Evolutionary conservation across 2,329 filamentous ascomycete species (phyloP).

Genomic region (Aspergillus flavus): DNA sequence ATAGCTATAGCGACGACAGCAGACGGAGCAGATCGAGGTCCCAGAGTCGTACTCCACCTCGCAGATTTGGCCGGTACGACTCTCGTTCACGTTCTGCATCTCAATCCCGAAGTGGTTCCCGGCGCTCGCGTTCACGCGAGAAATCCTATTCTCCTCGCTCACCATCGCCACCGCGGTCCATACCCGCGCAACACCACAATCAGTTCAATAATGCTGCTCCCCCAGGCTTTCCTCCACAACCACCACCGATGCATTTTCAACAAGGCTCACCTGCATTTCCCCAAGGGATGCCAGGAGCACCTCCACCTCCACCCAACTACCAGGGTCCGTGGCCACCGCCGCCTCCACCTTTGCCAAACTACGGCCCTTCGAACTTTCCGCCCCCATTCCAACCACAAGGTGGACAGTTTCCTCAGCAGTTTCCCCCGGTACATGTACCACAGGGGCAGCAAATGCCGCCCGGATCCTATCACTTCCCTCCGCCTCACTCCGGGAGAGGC

Average conservation of each 20-base stretch:
- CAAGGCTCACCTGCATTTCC: constrained; percentile 9
- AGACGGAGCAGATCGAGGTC: constrained; percentile 32
- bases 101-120: constrained; percentile 33
- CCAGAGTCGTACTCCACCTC: constrained; percentile 33
- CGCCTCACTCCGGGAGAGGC: constrained; percentile 30
- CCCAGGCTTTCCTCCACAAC: constrained; percentile 20
- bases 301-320: constrained; percentile 37
- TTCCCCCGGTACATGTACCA: constrained; percentile 25
- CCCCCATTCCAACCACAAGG: constrained; percentile 28
- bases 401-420: constrained; percentile 19
- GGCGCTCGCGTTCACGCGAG: constrained; percentile 8
- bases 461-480: constrained; percentile 37
- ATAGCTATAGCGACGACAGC: constrained; percentile 36
- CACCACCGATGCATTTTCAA: constrained; percentile 20
- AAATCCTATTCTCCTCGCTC: constrained; percentile 38
- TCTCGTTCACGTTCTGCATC: constrained; percentile 33
- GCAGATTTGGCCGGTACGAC: constrained; percentile 22
- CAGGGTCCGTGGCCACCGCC: constrained; percentile 41
- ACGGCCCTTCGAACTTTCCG: constrained; percentile 19
- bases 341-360: constrained; percentile 32
- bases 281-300: constrained; percentile 22
- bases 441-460: constrained; percentile 32
- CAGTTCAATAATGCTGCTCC: constrained; percentile 12
- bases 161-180: constrained; percentile 10
- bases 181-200: constrained; percentile 5